Base-by-base conservation (phyloP, 2,329 filamentous ascomycete genomes). In the Periconia sp. region DNA sequence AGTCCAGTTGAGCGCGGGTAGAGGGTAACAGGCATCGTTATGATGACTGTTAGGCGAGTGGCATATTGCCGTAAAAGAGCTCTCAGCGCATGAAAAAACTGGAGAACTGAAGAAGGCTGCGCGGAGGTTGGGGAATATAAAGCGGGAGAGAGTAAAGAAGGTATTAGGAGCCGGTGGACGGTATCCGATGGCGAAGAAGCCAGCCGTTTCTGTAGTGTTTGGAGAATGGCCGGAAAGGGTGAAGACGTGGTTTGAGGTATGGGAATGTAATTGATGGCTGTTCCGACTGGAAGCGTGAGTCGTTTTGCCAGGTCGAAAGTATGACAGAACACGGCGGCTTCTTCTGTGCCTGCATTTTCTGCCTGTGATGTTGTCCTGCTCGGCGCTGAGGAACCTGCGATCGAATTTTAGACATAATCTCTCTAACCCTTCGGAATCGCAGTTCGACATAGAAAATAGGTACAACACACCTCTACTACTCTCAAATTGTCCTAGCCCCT, bases 141-240 rank as follows among this genome's bases (percentile, higher is more conserved):
- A 2, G 88, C 86, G n/a, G 94, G 92, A 3, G 89, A 94, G 17
- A 97, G 81, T 8, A 97, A 78, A 40, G 82, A 86, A 0, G 94
- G 92, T n/a, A 97, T 78, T 32, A 96, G 75, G 25, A 97, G 76
- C 33, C 94, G 84, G 66, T 97, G 92, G 21, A 94, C 75, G 2
- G 77, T 81, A 7, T 78, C 77, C 1, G 83, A 73, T 1, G 83
- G 73, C 12, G 59, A 60, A 6, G 61, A 59, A 8, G 53, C 18
- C 80, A 85, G 42, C 73, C 78, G 26, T 74, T 73, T 47, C 89
- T 75, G 45, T 75, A 82, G 2, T 75, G 71, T 31, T 74, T 74
- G 21, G 90, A 95, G 71, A 41, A 95, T 87, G 0, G 76, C 62
- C 15, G 78, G 74, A 56, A 95, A 87, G 19, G 79, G 73, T 17